phyloP scores from a whole-genome alignment of 1,139 yeast genomes.

The Nadsonia starkeyi-henricii region DNA sequence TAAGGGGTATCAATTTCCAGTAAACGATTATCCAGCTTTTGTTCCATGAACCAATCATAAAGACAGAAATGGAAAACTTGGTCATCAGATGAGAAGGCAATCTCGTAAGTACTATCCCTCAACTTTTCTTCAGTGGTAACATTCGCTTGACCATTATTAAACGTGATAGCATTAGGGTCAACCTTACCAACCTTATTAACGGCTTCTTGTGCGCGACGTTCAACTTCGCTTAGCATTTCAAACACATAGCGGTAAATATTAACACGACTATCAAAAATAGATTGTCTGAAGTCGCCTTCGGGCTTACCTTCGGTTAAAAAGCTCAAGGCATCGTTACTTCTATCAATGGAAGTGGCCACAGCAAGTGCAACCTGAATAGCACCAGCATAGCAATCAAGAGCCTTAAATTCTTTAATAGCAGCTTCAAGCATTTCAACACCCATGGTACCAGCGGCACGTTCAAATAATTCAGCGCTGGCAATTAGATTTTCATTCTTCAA shows the following conservation, averaged over 20 bases:
- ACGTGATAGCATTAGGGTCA: slow-evolving; percentile 1
- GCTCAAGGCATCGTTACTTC: slow-evolving; percentile 41
- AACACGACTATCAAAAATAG: slow-evolving; percentile 33
- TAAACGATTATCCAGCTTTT: slow-evolving; percentile 64
- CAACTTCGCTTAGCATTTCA: slow-evolving; percentile 57
- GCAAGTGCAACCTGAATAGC: slow-evolving; percentile 74
- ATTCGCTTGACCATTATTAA: slow-evolving; percentile 13
- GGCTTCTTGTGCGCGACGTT: slow-evolving; percentile 45
- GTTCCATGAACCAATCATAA: slow-evolving; percentile 82
- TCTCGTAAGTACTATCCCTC: slow-evolving; percentile 59
- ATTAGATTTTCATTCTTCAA: slow-evolving; percentile 54
- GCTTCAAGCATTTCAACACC: slow-evolving; percentile 71
- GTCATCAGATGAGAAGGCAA: slow-evolving; percentile 63
- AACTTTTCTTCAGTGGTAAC: slow-evolving; percentile 33
- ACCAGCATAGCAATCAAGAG: slow-evolving; percentile 66
- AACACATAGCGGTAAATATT: slow-evolving; percentile 63
- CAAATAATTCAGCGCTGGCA: slow-evolving; percentile 63
- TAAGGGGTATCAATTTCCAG: slow-evolving; percentile 72
- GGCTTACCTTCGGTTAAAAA: slow-evolving; percentile 38
- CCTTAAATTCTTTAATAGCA: slow-evolving; percentile 64
- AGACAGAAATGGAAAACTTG: slow-evolving; percentile 78
- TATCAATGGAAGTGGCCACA: slow-evolving; percentile 57
- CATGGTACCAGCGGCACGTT: slow-evolving; percentile 66
- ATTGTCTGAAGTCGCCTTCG: slow-evolving; percentile 34
- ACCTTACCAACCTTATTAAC: slow-evolving; percentile 20